Evolutionary conservation across 495 filamentous ascomycete species (phyloP).

Genomic region (Astrothelium subdiscretum): DNA sequence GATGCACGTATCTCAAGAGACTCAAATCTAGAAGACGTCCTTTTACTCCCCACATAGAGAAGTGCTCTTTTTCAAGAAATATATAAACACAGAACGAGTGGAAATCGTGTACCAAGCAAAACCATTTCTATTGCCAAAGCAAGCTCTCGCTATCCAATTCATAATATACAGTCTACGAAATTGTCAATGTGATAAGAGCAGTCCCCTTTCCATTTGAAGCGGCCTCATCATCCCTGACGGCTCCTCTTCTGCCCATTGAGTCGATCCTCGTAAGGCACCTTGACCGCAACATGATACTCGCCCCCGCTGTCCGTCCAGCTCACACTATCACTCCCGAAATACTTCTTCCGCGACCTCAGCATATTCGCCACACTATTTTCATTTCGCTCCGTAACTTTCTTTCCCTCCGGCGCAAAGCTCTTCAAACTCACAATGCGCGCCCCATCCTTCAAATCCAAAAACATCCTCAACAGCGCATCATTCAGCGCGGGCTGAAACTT

Average conservation of each 20-base stretch:
- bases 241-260: background rate
- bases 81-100: too few species aligned
- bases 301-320: conserved; percentile 74
- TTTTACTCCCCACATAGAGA: too few species aligned
- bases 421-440: conserved; percentile 77
- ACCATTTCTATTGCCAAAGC: too few species aligned
- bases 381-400: conserved; percentile 58
- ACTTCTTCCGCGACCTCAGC: conserved; percentile 54
- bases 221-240: background rate
- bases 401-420: conserved; percentile 62
- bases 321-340: conserved; percentile 72
- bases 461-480: conserved; percentile 74
- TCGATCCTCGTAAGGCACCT: background rate
- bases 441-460: conserved; percentile 87
- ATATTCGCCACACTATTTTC: conserved; percentile 62
- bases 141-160: too few species aligned
- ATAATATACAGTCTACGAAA: too few species aligned
- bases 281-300: conserved; percentile 36
- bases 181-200: too few species aligned
- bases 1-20: too few species aligned
- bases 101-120: too few species aligned
- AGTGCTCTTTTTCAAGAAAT: too few species aligned
- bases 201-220: background rate
- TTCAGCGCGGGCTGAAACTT: conserved; percentile 82
- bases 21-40: too few species aligned